These are phyloP conservation scores for Exophiala xenobiotica DNA, from an alignment of 2,329 filamentous ascomycete genomes.

Conservation along the genomic window DNA sequence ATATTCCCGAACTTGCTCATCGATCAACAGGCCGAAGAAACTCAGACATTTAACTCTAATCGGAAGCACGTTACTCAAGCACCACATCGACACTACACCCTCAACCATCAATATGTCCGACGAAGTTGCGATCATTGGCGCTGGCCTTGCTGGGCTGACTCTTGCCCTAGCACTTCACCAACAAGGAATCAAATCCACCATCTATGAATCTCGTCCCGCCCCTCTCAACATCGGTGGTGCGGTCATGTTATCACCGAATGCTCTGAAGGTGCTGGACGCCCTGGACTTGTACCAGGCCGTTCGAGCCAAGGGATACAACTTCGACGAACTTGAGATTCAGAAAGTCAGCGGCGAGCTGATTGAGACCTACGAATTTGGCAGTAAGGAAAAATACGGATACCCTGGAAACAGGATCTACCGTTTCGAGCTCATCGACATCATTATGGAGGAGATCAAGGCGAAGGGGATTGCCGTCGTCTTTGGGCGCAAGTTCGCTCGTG, in stretches of 20 bases:
- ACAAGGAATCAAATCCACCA: conserved; percentile 49
- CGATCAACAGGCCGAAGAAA: no score
- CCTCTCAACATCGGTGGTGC: conserved; percentile 54
- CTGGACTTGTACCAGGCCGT: conserved; percentile 52
- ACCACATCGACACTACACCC: background rate
- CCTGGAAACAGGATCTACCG: conserved; percentile 56
- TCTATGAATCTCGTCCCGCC: conserved; percentile 53
- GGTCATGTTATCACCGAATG: conserved; percentile 61
- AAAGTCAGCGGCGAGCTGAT: conserved; percentile 38
- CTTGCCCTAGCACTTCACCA: conserved; percentile 57
- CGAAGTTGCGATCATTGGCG: conserved; percentile 49
- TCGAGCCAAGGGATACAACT: conserved; percentile 49
- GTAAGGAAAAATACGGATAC: conserved; percentile 51
- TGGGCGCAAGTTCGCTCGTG: conserved; percentile 47
- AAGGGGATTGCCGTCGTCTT: conserved; percentile 47
- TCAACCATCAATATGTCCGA: conserved; percentile 7
- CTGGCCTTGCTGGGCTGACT: conserved; percentile 53
- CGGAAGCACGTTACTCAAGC: no score
- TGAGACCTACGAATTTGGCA: conserved; percentile 30
- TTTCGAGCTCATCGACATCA: conserved; percentile 50
- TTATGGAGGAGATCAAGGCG: conserved; percentile 44
- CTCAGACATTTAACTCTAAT: no score
- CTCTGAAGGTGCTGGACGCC: conserved; percentile 53
- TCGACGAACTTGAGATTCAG: conserved; percentile 51
- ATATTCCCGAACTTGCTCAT: no score